Evolutionary conservation across 139 green algal species (phyloP).

Genomic region (Protoeuglena noctilucae): DNA sequence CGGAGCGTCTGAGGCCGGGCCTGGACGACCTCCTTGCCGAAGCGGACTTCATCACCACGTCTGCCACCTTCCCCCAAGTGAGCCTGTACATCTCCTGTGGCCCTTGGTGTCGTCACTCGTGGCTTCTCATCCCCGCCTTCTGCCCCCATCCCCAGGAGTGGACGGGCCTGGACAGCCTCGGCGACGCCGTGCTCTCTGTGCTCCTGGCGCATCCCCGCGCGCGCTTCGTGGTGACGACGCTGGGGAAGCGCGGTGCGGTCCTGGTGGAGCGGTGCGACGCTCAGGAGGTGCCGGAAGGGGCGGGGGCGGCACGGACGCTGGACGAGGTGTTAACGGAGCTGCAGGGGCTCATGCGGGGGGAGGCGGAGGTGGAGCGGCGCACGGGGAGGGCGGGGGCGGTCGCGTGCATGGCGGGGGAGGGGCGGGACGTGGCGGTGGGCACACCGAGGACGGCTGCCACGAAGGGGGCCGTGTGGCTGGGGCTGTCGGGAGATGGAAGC

Average conservation of each 20-base stretch:
- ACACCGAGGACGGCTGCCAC: no score
- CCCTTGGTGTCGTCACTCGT: not conserved
- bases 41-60: conserved; percentile 71
- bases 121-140: not conserved
- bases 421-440: no score
- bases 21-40: conserved; percentile 55
- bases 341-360: no score
- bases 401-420: no score
- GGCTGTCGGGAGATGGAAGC: conserved; percentile 25
- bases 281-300: no score
- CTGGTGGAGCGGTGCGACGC: conserved; percentile 35
- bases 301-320: not conserved
- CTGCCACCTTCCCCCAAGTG: conserved; percentile 60
- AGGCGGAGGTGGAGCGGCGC: no score
- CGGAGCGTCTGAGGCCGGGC: conserved; percentile 55
- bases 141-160: conserved; percentile 23
- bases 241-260: conserved; percentile 44
- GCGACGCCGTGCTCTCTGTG: conserved; percentile 51
- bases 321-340: conserved; percentile 8
- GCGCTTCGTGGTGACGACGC: conserved; percentile 44
- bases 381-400: no score
- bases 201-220: conserved; percentile 38
- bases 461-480: no score
- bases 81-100: not conserved
- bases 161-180: conserved; percentile 42